Evolutionary conservation across 805 yeast genomes (phyloP).

Genomic region (Candida pini): DNA sequence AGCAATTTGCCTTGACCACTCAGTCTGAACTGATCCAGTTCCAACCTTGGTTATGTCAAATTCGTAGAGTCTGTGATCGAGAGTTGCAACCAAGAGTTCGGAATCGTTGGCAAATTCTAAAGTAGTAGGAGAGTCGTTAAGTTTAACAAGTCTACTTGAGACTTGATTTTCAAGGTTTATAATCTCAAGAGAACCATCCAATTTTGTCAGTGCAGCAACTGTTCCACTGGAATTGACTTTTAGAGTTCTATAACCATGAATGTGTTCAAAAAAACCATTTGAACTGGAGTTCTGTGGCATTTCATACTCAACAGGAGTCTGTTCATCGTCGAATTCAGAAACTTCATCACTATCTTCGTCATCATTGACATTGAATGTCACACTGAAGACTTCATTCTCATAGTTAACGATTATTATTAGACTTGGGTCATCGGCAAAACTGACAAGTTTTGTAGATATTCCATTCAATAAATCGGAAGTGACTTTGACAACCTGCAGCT

Average conservation of each 20-base stretch:
- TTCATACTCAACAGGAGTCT: slow-evolving; percentile 26
- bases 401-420: slow-evolving; percentile 46
- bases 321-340: slow-evolving; percentile 37
- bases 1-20: slow-evolving; percentile 77
- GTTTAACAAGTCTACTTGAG: slow-evolving; percentile 45
- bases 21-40: slow-evolving; percentile 37
- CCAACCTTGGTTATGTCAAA: slow-evolving; percentile 35
- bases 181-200: slow-evolving; percentile 61
- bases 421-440: slow-evolving; percentile 39
- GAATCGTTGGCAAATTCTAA: slow-evolving; percentile 43
- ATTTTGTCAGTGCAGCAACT: slow-evolving; percentile 52
- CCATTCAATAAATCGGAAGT: slow-evolving; percentile 35
- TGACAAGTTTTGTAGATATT: slow-evolving; percentile 51
- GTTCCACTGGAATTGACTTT: slow-evolving; percentile 41
- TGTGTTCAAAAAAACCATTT: slow-evolving; percentile 22
- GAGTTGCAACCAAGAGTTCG: slow-evolving; percentile 59
- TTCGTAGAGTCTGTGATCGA: slow-evolving; percentile 73
- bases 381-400: slow-evolving; percentile 46
- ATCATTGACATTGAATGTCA: slow-evolving; percentile 34
- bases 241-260: slow-evolving; percentile 47
- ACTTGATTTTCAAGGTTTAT: slow-evolving; percentile 26
- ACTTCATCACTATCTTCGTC: slow-evolving; percentile 31
- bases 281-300: slow-evolving; percentile 15
- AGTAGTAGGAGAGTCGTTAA: slow-evolving; percentile 56
- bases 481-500: slow-evolving; percentile 46